These are phyloP conservation scores for Nakazawaea wyomingensis DNA, from an alignment of 805 yeast genomes.

Conservation along the genomic window DNA sequence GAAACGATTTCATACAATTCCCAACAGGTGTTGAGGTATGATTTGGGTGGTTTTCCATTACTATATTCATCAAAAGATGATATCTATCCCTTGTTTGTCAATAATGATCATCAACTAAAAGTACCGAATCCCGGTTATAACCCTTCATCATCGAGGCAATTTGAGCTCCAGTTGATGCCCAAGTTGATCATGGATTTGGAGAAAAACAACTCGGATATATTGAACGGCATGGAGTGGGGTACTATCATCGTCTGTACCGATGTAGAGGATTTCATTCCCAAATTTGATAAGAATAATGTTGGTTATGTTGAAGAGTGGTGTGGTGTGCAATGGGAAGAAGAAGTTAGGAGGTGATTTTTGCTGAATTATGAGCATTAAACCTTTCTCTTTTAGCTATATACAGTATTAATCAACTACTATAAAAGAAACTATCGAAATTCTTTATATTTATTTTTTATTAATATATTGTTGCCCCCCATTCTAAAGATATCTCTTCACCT, in stretches of 20 bases:
- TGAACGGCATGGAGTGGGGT: constrained; percentile 97
- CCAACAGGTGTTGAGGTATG: constrained; percentile 80
- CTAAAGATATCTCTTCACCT: constrained; percentile 48
- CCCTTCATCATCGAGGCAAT: constrained; percentile 54
- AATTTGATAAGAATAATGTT: constrained; percentile 56
- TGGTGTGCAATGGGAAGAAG: constrained; percentile 83
- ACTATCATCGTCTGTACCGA: constrained; percentile 79
- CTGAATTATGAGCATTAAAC: too few species aligned
- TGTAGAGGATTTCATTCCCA: constrained; percentile 18
- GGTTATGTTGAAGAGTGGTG: constrained; percentile 78
- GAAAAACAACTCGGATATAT: constrained; percentile 37
- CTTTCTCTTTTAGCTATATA: too few species aligned
- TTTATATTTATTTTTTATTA: not conserved
- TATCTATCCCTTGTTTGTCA: constrained; percentile 37
- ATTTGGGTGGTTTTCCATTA: constrained; percentile 72
- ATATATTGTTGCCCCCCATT: not conserved
- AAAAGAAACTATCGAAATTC: not conserved
- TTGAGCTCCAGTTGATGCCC: constrained; percentile 94
- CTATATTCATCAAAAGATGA: constrained; percentile 62
- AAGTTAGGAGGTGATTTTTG: constrained; percentile 13
- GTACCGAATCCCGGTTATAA: constrained; percentile 60
- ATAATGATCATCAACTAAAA: constrained; percentile 21
- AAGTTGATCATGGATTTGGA: constrained; percentile 83
- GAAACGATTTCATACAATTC: constrained; percentile 77
- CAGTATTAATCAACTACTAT: not conserved